These are phyloP conservation scores for Somion occarium DNA, from an alignment of 1,284 basidiomycete species.

Conservation along the genomic window DNA sequence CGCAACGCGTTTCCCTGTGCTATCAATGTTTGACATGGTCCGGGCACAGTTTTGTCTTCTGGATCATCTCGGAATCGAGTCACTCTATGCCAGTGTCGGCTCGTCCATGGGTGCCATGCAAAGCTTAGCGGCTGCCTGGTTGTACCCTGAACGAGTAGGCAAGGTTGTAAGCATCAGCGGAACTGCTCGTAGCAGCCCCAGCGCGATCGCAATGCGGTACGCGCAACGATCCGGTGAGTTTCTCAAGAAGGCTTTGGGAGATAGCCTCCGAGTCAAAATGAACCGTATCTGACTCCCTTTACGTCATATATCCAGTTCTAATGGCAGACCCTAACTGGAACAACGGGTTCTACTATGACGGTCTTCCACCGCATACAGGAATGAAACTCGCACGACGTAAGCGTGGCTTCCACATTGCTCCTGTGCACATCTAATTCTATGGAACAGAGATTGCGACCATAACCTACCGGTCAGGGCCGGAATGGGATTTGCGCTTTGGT, in stretches of 20 bases:
- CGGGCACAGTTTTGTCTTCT: conserved; percentile 87
- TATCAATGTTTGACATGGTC: conserved; percentile 97
- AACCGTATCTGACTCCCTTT: too few relatives aligned
- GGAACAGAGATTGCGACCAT: conserved; percentile 93
- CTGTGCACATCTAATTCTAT: conserved; percentile 1
- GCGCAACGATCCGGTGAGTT: conserved; percentile 88
- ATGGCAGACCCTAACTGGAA: conserved; percentile 99
- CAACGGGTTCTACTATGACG: conserved; percentile 95
- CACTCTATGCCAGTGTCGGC: conserved; percentile 90
- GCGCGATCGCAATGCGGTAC: conserved; percentile 92
- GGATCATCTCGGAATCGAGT: conserved; percentile 81
- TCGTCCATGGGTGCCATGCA: conserved; percentile 98
- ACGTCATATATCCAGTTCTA: conserved; percentile 55
- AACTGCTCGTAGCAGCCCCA: conserved; percentile 86
- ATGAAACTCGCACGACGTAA: conserved; percentile 97
- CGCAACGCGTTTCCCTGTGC: conserved; percentile 87
- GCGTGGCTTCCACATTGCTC: conserved; percentile 26
- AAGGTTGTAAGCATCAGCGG: conserved; percentile 93
- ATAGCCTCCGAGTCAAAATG: too few relatives aligned
- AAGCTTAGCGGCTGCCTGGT: conserved; percentile 91
- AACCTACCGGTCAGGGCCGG: conserved; percentile 97
- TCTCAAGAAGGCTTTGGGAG: too few relatives aligned
- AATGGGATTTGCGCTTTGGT: conserved; percentile 98
- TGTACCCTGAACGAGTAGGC: conserved; percentile 85
- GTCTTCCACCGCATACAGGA: conserved; percentile 91